Base-by-base conservation (phyloP, 257 asterid genomes). In the Solanum microdontum region DNA sequence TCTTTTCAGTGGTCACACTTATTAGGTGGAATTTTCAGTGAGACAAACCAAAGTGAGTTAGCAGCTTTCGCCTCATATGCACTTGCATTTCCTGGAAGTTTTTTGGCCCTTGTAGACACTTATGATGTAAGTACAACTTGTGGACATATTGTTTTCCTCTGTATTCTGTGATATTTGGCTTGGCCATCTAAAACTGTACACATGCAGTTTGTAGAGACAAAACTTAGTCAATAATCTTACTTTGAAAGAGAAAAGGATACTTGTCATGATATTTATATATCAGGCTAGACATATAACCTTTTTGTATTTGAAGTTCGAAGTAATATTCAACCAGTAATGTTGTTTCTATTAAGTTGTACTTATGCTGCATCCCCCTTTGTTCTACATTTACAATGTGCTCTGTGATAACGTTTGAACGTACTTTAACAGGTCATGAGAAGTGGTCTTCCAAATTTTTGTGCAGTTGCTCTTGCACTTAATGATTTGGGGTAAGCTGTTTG, bases 401-500 rank as follows among this genome's bases (percentile, higher is more conserved):
- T 60, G 64, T 84, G 83, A 48, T 87, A 32, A 84, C 62, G 5
- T 19, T 40, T 87, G 28, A 51, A 76, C 85, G n/a, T 70, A 30
- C 88, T 82, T 82, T 69, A 84, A 45, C 98, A 97, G 99, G 99
- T 97, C 33, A 94, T 94, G 94, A 93, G 97, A 92, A 97, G 98
- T 66, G 99, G 99, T 26, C 77, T 97, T 86, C 99, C 99, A 43
- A 97, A 97, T 92, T 97, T 94, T 91, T 97, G 98, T 93, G 99
- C 99, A 23, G 99, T 97, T 91, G 98, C 99, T 88, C 93, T 97
- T 86, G 97, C 98, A 87, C 93, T 97, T 88, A 88, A 95, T 86
- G 98, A 95, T 88, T 90, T 97, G 89, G 99, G 99, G 99, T 97
- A 90, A 86, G 98, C 85, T 80, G 26, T 80, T 80, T 26, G 82